Conservation (phyloP, 2,329 filamentous ascomycete species). For the Penicillium capsulatum region DNA sequence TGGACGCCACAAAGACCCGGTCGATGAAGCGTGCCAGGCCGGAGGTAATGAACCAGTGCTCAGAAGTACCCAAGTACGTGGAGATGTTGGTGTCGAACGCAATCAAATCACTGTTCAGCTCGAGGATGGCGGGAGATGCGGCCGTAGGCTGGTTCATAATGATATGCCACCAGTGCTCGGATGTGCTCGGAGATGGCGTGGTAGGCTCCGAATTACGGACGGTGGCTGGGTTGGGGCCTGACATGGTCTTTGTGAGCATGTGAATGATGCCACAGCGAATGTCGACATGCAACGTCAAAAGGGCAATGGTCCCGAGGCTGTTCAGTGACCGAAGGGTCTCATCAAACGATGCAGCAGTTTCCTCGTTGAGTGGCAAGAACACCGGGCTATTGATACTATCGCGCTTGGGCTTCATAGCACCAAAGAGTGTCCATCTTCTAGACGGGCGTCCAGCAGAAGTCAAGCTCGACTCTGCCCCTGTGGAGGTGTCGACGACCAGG, state of each 20-base stretch:
- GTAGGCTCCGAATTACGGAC: conserved; percentile 32
- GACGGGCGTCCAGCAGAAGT: conserved; percentile 50
- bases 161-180: conserved; percentile 60
- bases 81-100: conserved; percentile 78
- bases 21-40: conserved; percentile 77
- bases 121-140: conserved; percentile 64
- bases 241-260: conserved; percentile 64
- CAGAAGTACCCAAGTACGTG: conserved; percentile 65
- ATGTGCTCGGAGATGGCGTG: conserved; percentile 60
- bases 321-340: conserved; percentile 78
- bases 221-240: conserved; percentile 49
- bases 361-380: conserved; percentile 80
- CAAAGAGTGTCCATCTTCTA: conserved; percentile 78
- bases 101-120: conserved; percentile 78
- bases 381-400: conserved; percentile 59
- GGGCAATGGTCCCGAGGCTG: conserved; percentile 70
- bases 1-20: conserved; percentile 68
- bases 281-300: conserved; percentile 84
- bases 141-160: conserved; percentile 41
- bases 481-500: conserved; percentile 65
- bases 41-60: conserved; percentile 69
- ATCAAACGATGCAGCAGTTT: conserved; percentile 85
- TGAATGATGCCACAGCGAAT: conserved; percentile 80
- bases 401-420: conserved; percentile 55
- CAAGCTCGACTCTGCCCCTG: conserved; percentile 54